Base-by-base conservation (phyloP, 495 filamentous ascomycete genomes). In the Penicillium psychrofluorescens region DNA sequence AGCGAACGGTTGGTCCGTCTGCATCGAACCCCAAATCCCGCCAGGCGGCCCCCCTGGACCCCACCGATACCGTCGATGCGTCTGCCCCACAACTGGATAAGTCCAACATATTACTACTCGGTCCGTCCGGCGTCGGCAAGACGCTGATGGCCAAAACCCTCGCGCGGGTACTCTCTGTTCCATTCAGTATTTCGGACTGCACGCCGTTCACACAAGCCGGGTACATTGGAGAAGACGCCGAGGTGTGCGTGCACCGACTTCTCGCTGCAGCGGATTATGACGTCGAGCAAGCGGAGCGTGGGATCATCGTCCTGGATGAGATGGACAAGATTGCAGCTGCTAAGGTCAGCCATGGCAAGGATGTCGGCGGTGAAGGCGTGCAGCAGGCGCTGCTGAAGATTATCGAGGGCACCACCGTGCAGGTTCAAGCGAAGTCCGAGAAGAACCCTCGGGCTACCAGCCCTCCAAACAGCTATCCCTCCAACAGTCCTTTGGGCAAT, bases 171-270 rank as follows among this genome's bases (percentile, higher is more conserved):
- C 68, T 98, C 14, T 90, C 92, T 41, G 92, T 97, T 1, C 94
- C 92, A 1, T 96, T 98, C 60, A 91, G 86, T 47, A 97, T 97
- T 62, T 92, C 89, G 45, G 94, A 98, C 59, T 97, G 94, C 65
- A 97, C 94, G 11, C 84, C 92, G 4, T 91, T 98, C 50, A 98
- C 92, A 2, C 90, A 95, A 70, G 90, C 92, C 6, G 92, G 92
- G 11, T 98, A 98, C 57, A 95, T 98, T 44, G 92, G 92, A 44
- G 90, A 96, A 58, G 92, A 98, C 56, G 90, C 86, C 36, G 92
- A 98, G 54, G 80, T 86, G 1, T 95, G 90, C 53, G 87, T 98
- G 13, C 87, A 95, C 53, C 79, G 91, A 22, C 75, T 98, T 29
- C 70, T 98, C 8, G 84, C 89, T 45, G 90, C 94, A 39, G 84